Conservation (phyloP, 1,284 basidiomycete genomes). For the Pseudozyma pruni region DNA sequence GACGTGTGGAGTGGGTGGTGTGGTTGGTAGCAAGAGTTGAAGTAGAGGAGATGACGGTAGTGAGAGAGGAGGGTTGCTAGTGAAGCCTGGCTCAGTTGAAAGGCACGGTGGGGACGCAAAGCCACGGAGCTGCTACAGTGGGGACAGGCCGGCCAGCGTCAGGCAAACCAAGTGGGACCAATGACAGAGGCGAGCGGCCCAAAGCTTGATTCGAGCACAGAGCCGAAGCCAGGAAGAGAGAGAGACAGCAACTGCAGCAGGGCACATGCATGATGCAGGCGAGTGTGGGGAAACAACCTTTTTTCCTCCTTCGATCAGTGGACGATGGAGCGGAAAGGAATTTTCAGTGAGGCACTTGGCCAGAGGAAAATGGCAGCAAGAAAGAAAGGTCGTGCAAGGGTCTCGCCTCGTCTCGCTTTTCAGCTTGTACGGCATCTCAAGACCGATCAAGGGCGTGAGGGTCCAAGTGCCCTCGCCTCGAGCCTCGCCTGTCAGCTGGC, state of each 20-base stretch:
- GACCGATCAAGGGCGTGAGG: slow-evolving; percentile 6
- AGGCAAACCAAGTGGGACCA: not conserved
- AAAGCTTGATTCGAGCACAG: not conserved
- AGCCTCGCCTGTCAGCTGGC: no score
- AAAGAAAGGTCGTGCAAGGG: slow-evolving; percentile 1
- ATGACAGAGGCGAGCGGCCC: not conserved
- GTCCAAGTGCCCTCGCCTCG: not conserved
- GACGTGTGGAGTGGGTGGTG: no score
- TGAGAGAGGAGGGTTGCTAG: not conserved
- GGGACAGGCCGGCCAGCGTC: not conserved
- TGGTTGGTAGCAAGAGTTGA: no score
- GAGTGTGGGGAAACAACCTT: slow-evolving; percentile 14
- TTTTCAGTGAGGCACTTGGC: not conserved
- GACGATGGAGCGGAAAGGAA: not conserved
- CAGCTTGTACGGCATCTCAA: not conserved
- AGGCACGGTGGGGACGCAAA: not conserved
- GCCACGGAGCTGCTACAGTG: not conserved
- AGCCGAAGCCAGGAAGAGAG: not conserved
- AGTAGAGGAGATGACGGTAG: not conserved
- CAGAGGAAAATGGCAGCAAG: not conserved
- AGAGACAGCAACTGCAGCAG: not conserved
- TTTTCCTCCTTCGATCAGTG: not conserved
- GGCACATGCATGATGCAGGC: slow-evolving; percentile 7
- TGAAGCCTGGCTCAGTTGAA: not conserved
- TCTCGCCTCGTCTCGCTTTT: not conserved